Evolutionary conservation across 495 filamentous ascomycete species (phyloP).

Genomic region (Talaromyces wortmannii): DNA sequence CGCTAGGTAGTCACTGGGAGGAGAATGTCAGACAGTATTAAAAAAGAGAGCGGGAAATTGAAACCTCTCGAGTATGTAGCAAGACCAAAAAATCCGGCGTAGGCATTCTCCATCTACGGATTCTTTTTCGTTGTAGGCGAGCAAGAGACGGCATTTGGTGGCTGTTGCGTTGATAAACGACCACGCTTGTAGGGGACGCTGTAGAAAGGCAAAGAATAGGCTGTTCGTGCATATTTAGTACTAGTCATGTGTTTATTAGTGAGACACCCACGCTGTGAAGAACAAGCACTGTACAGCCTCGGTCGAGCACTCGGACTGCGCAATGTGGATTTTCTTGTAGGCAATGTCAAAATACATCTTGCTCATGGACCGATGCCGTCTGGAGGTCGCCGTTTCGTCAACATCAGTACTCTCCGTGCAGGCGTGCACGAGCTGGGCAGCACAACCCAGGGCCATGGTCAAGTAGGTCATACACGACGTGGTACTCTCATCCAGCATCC

Average conservation of each 20-base stretch:
- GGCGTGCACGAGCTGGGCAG: conserved; percentile 2
- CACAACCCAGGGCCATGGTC: conserved; percentile 11
- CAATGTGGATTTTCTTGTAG: conserved; percentile 8
- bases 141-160: conserved; percentile 10
- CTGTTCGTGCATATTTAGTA: background rate
- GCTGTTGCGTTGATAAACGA: conserved; percentile 10
- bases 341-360: conserved; percentile 5
- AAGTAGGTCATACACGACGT: conserved; percentile 7
- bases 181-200: conserved; percentile 12
- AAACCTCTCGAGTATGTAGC: conserved; percentile 39
- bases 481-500: background rate
- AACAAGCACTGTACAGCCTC: conserved; percentile 11
- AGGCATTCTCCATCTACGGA: conserved; percentile 31
- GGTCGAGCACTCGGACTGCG: conserved; percentile 6
- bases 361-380: background rate
- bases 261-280: conserved; percentile 5
- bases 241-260: background rate
- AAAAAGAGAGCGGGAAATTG: background rate
- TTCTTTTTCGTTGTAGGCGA: conserved; percentile 3
- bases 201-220: conserved; percentile 9
- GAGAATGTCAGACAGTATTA: background rate
- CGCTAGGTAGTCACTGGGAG: conserved; percentile 13
- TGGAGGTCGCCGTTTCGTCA: background rate
- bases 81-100: conserved; percentile 40
- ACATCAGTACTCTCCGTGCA: background rate